A percentile compares a stretch with the other conserved stretches of the same genome.
These are phyloP conservation scores for Vanderwaltozyma polyspora DNA, from an alignment of 805 yeast genomes.

Conservation along the genomic window DNA sequence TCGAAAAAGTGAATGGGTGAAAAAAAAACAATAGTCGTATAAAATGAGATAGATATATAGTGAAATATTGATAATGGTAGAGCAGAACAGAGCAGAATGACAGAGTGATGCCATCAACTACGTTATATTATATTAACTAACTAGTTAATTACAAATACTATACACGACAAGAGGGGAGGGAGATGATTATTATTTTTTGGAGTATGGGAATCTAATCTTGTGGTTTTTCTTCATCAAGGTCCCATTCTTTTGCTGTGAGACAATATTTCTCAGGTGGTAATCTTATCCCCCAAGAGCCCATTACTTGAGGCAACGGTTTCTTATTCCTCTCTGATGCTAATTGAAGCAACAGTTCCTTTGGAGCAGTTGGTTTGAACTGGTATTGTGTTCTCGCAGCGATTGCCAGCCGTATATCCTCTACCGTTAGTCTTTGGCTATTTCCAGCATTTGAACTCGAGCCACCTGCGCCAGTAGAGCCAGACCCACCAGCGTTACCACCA, in stretches of 20 bases:
- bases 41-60: too few species aligned
- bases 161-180: too few species aligned
- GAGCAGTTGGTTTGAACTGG: conserved; percentile 87
- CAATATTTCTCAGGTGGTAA: conserved; percentile 97
- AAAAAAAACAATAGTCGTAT: too few species aligned
- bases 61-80: too few species aligned
- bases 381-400: conserved; percentile 90
- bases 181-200: too few species aligned
- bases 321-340: conserved; percentile 87
- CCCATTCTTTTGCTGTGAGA: conserved; percentile 46
- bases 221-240: conserved; percentile 1
- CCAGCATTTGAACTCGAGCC: background rate
- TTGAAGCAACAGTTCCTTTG: conserved; percentile 82
- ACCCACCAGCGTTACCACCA: conserved; percentile 2
- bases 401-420: conserved; percentile 86
- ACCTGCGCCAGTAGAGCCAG: background rate
- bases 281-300: conserved; percentile 84
- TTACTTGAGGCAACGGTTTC: conserved; percentile 80
- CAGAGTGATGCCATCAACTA: too few species aligned
- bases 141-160: too few species aligned
- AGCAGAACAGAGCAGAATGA: too few species aligned
- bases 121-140: too few species aligned
- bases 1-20: too few species aligned
- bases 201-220: too few species aligned
- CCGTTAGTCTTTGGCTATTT: conserved; percentile 42